Conservation (phyloP, 2,329 filamentous ascomycete species). For the Ophiostoma himal-ulmi region DNA sequence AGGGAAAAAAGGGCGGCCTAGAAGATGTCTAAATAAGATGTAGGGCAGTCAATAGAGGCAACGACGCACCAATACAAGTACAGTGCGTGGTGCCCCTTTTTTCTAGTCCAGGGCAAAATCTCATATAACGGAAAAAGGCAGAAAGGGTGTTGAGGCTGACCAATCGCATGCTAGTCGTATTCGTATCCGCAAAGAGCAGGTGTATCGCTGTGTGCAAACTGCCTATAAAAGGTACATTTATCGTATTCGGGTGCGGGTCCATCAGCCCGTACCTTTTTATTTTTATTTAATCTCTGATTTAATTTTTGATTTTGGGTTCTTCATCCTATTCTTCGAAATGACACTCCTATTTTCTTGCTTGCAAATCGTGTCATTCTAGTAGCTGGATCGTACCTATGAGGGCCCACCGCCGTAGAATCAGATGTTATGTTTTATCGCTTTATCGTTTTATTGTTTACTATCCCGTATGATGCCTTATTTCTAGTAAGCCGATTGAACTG, state of each 20-base stretch:
- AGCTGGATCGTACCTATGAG: slow-evolving; percentile 11
- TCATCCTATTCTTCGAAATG: slow-evolving; percentile 3
- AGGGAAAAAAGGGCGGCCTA: background rate
- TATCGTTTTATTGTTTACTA: background rate
- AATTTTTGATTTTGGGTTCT: background rate
- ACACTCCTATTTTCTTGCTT: slow-evolving; percentile 3
- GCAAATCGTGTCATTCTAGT: slow-evolving; percentile 18
- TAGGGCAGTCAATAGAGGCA: background rate
- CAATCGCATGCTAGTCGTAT: slow-evolving; percentile 24
- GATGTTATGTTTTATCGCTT: background rate
- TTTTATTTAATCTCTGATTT: background rate
- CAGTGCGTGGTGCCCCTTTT: slow-evolving; percentile 12
- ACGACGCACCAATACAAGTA: background rate
- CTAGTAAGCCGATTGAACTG: no score
- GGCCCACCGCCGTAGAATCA: background rate
- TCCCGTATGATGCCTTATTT: background rate
- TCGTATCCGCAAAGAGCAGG: slow-evolving; percentile 22
- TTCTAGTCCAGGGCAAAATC: slow-evolving; percentile 10
- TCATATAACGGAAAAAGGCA: background rate
- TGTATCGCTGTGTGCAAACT: background rate
- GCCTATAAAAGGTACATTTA: background rate
- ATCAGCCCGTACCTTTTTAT: background rate
- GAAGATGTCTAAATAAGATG: background rate
- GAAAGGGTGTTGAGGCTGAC: background rate
- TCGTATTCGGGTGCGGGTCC: background rate